Conservation (phyloP, 805 yeast species). For the Metschnikowia arizonensis region DNA sequence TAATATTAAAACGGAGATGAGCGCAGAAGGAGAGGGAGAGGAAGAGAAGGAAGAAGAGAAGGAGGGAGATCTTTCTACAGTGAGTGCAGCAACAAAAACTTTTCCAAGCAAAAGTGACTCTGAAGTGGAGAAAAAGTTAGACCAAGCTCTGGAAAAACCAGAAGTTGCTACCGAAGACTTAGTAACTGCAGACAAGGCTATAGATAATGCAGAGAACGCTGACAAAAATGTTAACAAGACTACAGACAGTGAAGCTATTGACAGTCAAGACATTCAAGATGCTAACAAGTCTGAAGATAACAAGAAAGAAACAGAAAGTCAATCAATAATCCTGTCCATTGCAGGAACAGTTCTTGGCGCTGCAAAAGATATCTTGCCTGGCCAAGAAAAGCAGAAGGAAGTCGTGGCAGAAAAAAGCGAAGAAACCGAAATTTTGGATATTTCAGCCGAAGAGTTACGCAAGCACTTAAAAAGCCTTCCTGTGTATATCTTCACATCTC, state of each 20-base stretch:
- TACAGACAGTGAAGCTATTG: background rate
- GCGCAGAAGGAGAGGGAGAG: constrained; percentile 1
- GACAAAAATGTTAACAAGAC: background rate
- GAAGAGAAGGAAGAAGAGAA: constrained; percentile 6
- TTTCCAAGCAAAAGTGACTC: background rate
- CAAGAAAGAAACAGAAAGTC: background rate
- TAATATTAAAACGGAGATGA: background rate
- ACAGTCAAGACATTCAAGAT: background rate
- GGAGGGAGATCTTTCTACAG: background rate
- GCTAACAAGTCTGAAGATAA: background rate
- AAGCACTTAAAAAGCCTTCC: constrained; percentile 49
- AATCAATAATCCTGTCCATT: background rate
- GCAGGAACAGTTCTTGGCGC: constrained; percentile 1
- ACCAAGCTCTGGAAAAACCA: background rate
- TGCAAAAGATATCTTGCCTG: constrained; percentile 2
- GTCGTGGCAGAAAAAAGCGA: constrained; percentile 3
- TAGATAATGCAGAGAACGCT: background rate
- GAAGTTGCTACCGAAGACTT: background rate
- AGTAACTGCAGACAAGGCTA: background rate
- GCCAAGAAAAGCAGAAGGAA: constrained; percentile 1
- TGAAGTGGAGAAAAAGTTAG: constrained; percentile 1
- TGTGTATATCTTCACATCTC: constrained; percentile 74
- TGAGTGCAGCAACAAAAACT: background rate
- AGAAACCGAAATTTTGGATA: constrained; percentile 27
- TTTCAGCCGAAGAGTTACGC: constrained; percentile 41